Conservation (phyloP, 2,329 filamentous ascomycete genomes). For the Paraconiothyrium sp. region DNA sequence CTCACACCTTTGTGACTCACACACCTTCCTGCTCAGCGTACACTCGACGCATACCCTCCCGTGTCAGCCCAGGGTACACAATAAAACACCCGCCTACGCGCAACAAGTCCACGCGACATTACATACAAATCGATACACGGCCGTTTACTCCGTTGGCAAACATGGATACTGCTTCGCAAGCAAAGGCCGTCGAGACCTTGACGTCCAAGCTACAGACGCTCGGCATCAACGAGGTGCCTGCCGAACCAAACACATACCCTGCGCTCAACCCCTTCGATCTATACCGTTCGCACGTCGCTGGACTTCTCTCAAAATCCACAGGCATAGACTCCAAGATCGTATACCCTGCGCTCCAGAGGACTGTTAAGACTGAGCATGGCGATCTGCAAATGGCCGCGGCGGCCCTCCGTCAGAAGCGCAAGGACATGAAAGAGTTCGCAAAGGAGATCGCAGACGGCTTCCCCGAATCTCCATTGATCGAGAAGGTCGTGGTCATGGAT, state of each 20-base stretch:
- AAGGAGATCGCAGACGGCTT: conserved; percentile 69
- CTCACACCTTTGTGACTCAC: conserved; percentile 45
- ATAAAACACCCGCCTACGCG: background rate
- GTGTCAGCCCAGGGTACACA: background rate
- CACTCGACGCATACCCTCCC: conserved; percentile 14
- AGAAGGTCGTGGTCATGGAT: conserved; percentile 72
- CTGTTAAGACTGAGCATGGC: conserved; percentile 80
- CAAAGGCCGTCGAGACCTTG: conserved; percentile 47
- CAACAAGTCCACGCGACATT: conserved; percentile 18
- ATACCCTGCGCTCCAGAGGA: conserved; percentile 81
- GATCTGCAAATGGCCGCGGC: conserved; percentile 82
- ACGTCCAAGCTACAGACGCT: conserved; percentile 47
- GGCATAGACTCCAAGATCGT: conserved; percentile 76
- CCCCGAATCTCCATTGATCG: conserved; percentile 76
- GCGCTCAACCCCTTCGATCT: conserved; percentile 79
- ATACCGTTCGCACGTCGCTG: conserved; percentile 79
- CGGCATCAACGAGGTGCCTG: conserved; percentile 51
- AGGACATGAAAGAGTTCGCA: conserved; percentile 66
- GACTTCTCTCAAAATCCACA: conserved; percentile 72
- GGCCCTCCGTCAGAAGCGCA: conserved; percentile 77
- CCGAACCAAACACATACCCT: conserved; percentile 62
- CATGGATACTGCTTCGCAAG: conserved; percentile 37
- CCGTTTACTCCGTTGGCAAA: conserved; percentile 32
- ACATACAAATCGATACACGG: conserved; percentile 27
- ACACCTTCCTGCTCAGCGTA: conserved; percentile 2